Percentiles rank a stretch among this genome's conserved stretches.
Conservation (phyloP, 1,139 yeast genomes). For the Taiozyma sp. region DNA sequence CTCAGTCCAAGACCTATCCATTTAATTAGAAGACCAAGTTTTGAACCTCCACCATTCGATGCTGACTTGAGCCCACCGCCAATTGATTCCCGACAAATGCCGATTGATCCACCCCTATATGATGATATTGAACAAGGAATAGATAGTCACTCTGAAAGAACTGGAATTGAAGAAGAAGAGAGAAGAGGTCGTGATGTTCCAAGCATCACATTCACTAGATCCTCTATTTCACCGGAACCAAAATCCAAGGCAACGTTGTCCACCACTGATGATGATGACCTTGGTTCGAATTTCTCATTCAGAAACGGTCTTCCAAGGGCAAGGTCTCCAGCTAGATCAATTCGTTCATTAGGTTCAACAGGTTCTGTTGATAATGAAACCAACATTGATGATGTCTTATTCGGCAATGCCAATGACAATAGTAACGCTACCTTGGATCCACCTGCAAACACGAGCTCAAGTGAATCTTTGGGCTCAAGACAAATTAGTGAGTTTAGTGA, state of each 20-base stretch:
- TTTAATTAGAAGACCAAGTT: constrained; percentile 23
- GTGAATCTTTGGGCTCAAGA: not conserved
- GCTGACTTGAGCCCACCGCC: constrained; percentile 31
- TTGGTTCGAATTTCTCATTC: not conserved
- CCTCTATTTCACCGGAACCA: constrained; percentile 20
- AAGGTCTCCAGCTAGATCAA: not conserved
- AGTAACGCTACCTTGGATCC: not conserved
- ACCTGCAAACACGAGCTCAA: not conserved
- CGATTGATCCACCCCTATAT: constrained; percentile 31
- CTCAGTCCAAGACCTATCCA: constrained; percentile 37
- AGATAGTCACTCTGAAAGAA: constrained; percentile 2
- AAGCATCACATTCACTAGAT: constrained; percentile 17
- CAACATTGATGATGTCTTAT: not conserved
- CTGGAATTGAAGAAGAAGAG: not conserved
- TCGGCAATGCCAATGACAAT: constrained; percentile 1
- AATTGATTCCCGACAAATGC: constrained; percentile 29
- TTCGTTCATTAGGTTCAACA: not conserved
- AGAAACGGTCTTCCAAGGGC: constrained; percentile 11
- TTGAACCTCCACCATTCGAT: constrained; percentile 25
- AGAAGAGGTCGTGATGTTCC: constrained; percentile 11
- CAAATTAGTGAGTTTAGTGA: not conserved
- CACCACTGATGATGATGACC: not conserved
- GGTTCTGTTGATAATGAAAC: constrained; percentile 1
- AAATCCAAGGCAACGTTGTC: not conserved
- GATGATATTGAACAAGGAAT: constrained; percentile 25